phyloP scores from a whole-genome alignment of 2,329 filamentous ascomycete genomes.

The Aschersonia sp. region DNA sequence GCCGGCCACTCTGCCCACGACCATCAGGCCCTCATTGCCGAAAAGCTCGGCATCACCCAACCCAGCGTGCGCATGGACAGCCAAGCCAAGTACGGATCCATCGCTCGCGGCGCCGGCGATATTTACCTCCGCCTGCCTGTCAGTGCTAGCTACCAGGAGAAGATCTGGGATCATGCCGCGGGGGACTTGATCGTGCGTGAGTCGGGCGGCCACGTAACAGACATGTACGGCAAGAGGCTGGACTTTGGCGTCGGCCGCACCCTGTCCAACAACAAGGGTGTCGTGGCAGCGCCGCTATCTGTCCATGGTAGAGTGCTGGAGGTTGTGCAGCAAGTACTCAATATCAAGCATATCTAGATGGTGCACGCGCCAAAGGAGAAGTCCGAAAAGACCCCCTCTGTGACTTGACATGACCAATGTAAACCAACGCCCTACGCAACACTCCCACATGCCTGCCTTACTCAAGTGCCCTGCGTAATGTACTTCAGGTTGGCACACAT shows the following conservation, averaged over 20 bases:
- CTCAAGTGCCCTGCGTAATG: too few species aligned
- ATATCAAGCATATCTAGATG: neutral
- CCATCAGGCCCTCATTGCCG: constrained; percentile 69
- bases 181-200: constrained; percentile 90
- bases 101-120: constrained; percentile 86
- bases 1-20: constrained; percentile 81
- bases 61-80: constrained; percentile 94
- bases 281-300: constrained; percentile 70
- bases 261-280: constrained; percentile 79
- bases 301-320: constrained; percentile 65
- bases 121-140: constrained; percentile 85
- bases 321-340: constrained; percentile 69
- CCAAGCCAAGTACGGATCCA: constrained; percentile 94
- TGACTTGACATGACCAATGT: too few species aligned
- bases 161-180: constrained; percentile 98
- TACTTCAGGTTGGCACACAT: too few species aligned
- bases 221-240: constrained; percentile 69
- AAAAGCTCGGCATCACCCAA: constrained; percentile 72
- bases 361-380: too few species aligned
- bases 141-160: constrained; percentile 83
- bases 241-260: constrained; percentile 83
- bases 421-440: too few species aligned
- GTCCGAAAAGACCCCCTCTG: too few species aligned
- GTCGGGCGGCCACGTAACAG: constrained; percentile 83
- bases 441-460: too few species aligned